phyloP scores from a whole-genome alignment of 371 early-diverging fungal species.

The Mucor lusitanicus region DNA sequence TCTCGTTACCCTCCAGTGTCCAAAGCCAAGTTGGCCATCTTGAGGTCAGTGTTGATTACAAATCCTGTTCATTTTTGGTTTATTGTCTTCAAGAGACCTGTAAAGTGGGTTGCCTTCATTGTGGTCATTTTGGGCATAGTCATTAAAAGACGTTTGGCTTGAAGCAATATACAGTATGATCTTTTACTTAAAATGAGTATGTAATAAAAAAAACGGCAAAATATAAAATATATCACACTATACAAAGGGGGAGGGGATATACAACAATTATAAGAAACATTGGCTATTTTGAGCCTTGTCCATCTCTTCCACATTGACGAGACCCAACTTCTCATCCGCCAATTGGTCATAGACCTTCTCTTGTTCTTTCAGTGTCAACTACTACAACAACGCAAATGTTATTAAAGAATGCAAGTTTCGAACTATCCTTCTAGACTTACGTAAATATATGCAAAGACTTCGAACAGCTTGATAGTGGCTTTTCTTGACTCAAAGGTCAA shows the following conservation, averaged over 20 bases:
- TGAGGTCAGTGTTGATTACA: constrained; percentile 30
- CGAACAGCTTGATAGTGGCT: constrained; percentile 3
- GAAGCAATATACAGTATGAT: background rate
- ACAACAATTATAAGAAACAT: background rate
- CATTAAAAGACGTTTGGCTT: constrained; percentile 2
- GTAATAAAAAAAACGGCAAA: too few species aligned
- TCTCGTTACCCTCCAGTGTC: constrained; percentile 69
- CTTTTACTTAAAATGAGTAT: too few species aligned
- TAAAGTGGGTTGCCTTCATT: constrained; percentile 1
- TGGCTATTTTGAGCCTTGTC: background rate
- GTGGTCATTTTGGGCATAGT: constrained; percentile 1
- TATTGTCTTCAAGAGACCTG: constrained; percentile 13
- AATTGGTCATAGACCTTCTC: constrained; percentile 6
- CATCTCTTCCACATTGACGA: background rate
- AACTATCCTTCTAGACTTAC: background rate
- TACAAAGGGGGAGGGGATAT: too few species aligned
- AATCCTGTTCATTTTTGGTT: constrained; percentile 24
- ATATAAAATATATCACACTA: too few species aligned
- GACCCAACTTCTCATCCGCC: constrained; percentile 3
- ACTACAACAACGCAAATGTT: background rate
- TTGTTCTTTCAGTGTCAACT: constrained; percentile 9
- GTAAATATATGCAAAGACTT: constrained; percentile 13
- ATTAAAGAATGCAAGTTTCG: too few species aligned
- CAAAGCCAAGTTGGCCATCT: constrained; percentile 27
- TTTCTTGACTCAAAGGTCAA: constrained; percentile 4